These are phyloP conservation scores for Ceratocystis harringtonii DNA, from an alignment of 2,329 filamentous ascomycete genomes.

Conservation along the genomic window DNA sequence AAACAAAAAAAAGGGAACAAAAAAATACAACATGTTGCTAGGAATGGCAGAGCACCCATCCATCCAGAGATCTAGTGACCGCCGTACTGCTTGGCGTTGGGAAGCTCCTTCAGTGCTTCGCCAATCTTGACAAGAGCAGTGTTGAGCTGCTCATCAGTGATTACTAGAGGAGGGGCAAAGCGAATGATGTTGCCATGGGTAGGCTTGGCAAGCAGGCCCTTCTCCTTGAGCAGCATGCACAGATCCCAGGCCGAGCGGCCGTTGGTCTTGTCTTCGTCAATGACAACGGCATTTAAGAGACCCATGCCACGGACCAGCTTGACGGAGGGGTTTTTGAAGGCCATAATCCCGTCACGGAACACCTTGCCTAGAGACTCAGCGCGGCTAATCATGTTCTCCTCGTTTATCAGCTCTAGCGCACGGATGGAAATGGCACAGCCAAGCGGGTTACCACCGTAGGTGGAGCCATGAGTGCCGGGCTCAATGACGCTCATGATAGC, in stretches of 20 bases:
- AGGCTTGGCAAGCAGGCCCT: conserved; percentile 91
- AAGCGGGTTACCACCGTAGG: conserved; percentile 94
- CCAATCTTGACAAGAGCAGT: conserved; percentile 65
- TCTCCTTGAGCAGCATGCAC: conserved; percentile 87
- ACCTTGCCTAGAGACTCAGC: conserved; percentile 67
- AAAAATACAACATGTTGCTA: neutral
- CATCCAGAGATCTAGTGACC: conserved; percentile 23
- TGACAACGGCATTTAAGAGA: conserved; percentile 86
- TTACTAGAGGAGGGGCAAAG: conserved; percentile 89
- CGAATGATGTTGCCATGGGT: conserved; percentile 98
- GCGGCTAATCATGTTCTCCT: conserved; percentile 73
- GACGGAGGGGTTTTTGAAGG: conserved; percentile 68
- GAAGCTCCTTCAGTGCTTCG: conserved; percentile 68
- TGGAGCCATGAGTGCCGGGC: conserved; percentile 91
- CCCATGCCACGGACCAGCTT: conserved; percentile 79
- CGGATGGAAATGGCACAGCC: conserved; percentile 92
- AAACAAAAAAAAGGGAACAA: neutral
- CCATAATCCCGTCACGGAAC: conserved; percentile 64
- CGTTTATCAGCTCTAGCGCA: conserved; percentile 82
- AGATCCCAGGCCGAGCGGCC: conserved; percentile 91
- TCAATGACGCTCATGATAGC: conserved; percentile 94
- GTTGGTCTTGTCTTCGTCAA: conserved; percentile 73
- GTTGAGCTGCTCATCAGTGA: conserved; percentile 73
- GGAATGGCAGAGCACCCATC: neutral
- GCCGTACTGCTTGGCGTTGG: conserved; percentile 33